Base-by-base conservation (phyloP, 345 rosid species). In the Bruguiera gymnorhiza region DNA sequence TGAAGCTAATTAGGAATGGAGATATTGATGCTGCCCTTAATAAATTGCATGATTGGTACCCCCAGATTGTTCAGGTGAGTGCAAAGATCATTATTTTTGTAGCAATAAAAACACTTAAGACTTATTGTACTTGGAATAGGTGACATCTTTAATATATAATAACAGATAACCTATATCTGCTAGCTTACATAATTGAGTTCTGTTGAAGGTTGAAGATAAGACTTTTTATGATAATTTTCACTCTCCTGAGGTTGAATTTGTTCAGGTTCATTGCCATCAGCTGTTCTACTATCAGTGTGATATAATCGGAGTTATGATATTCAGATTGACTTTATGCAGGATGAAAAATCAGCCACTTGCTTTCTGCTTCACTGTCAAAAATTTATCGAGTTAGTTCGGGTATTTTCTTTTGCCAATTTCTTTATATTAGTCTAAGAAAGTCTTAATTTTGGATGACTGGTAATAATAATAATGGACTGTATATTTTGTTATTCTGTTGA, bases 371-470 rank as follows among this genome's bases (percentile, higher is more conserved):
- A 86, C 82, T 83, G 93, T 79, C 99, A 95, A 73, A 89, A 86
- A 60, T 95, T 95, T 73, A 87, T 95, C 29, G 99, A 95, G 80
- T 73, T 92, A 66, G 86, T 92, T 57, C 93, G 97, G 98, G 98
- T 95, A 88, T 52, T 6, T 56, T 37, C 50, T 73, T 66, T 58
- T 43, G 36, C 83, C 50, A 43, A 11, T 15, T 43, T 43, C 18
- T 10, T 39, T 43, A 43, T 43, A 4, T 4, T 43, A 43, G 50
- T 15, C 18, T 43, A 13, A 43, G 1, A 13, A 43, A 43, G 50
- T 43, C 50, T 43, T 43, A 18, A 43, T 13, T 43, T 43, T 43
- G 50, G 50, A 13, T 43, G 16, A 43, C 50, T 43, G 50, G 29
- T 27, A 27, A 43, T 43, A 43, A 43, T 43, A 3, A 43, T 43